Evolutionary conservation across 176 grass and related monocot genomes (phyloP), one percentile per base, ranked within the genome.

Genomic region (Ensete glaucum): DNA sequence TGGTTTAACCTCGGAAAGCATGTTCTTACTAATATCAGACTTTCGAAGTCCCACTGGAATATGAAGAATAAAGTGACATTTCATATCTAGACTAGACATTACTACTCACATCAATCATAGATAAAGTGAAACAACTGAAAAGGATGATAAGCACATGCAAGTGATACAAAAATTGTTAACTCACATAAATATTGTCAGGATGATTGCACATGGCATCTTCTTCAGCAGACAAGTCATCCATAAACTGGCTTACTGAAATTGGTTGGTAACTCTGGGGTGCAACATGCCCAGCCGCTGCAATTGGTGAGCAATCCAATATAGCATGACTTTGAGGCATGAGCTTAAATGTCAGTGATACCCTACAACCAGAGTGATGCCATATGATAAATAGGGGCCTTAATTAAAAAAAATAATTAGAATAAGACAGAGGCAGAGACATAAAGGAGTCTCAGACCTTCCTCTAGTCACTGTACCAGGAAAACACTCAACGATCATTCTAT

Each of bases 281-380:
- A 51, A 81, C 80, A 86, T 88, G 85, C 13, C 91, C 85, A 82
- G 80, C 83, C 65, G 81, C 85, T 74, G 85, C 81, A 82, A 96
- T 83, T 81, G 77, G 79, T 79, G 88, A 96, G 73, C 85, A 88
- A 75, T 91, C 88, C 80, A 96, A 77, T 86, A 88, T 69, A 81
- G 85, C 85, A 73, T 81, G 86, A 70, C 83, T 73, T 84, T 50
- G 85, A 76, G 91, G 91, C 83, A 96, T 86, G 19, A 91, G 62
- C 79, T 73, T 91, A 86, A 91, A 96, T 62, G 85, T 86, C 62
- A 96, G 92, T 22, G 88, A 88, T 85, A 80, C 79, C 86, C 92
- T 91, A 76, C 81, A 87, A 73, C 27, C 72, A 49, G 2, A 72
- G 43, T 55, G 8, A 50, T 29, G 78, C 12, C 53, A 27, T 56